Conservation (phyloP, 129 eudicot species). For the Solidago caesia region DNA sequence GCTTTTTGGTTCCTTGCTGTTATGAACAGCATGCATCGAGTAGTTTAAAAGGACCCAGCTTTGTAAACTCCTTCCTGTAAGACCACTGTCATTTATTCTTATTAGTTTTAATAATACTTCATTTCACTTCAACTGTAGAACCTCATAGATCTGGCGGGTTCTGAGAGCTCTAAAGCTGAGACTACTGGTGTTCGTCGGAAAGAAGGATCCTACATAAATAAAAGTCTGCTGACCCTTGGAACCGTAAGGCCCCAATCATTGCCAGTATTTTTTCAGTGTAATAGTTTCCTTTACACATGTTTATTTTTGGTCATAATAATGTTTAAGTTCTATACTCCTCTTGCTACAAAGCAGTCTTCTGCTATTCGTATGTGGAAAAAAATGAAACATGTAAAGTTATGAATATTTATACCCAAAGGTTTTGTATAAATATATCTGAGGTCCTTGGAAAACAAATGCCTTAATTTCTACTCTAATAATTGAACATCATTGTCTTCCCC, state of each 20-base stretch:
- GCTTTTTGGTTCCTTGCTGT: conserved; percentile 17
- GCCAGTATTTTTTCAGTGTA: conserved; percentile 44
- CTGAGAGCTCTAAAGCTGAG: conserved; percentile 98
- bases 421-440: conserved; percentile 11
- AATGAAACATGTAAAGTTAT: not conserved
- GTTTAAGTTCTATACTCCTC: not conserved
- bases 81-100: not conserved
- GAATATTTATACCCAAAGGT: not conserved
- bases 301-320: conserved; percentile 28
- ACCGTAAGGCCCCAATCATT: conserved; percentile 79
- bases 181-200: conserved; percentile 89
- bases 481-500: conserved; percentile 6
- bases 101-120: conserved; percentile 11
- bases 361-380: conserved; percentile 13
- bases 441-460: conserved; percentile 9
- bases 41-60: not conserved
- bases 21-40: not conserved
- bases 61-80: conserved; percentile 18
- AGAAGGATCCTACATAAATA: conserved; percentile 95
- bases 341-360: conserved; percentile 28
- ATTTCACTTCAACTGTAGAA: conserved; percentile 59
- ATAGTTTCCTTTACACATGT: conserved; percentile 36
- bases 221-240: conserved; percentile 97
- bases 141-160: conserved; percentile 99
- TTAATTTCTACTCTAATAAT: conserved; percentile 8